phyloP scores from a whole-genome alignment of 352 stramenopile genomes.

The Globisporangium ultimum region DNA sequence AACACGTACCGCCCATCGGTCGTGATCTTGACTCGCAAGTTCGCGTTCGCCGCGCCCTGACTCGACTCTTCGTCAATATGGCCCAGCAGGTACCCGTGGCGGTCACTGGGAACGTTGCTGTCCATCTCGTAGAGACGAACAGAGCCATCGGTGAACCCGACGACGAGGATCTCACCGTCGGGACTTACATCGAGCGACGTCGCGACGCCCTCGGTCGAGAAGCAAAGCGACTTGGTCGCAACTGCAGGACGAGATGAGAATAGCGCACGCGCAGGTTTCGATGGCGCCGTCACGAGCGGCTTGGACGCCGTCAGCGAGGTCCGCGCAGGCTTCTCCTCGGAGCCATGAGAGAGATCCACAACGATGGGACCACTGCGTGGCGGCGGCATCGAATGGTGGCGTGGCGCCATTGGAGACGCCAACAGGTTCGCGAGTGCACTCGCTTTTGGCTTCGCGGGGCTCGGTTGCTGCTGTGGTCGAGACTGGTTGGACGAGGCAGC shows the following conservation, averaged over 20 bases:
- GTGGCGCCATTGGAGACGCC: constrained; percentile 13
- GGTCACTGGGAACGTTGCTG: constrained; percentile 77
- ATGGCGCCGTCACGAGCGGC: constrained; percentile 6
- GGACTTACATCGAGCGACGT: constrained; percentile 74
- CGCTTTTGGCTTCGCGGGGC: constrained; percentile 7
- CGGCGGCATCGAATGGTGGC: constrained; percentile 2
- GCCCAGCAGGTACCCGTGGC: constrained; percentile 72
- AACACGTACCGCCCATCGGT: constrained; percentile 79
- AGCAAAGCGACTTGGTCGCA: constrained; percentile 73
- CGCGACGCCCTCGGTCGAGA: constrained; percentile 70
- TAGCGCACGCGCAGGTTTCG: constrained; percentile 50
- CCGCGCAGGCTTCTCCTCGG: constrained; percentile 12
- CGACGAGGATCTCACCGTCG: constrained; percentile 80
- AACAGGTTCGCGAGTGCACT: constrained; percentile 8
- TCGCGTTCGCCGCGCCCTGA: constrained; percentile 37
- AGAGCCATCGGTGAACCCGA: constrained; percentile 75
- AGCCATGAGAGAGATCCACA: constrained; percentile 25
- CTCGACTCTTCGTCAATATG: constrained; percentile 79
- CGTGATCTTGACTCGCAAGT: constrained; percentile 77
- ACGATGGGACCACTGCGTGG: constrained; percentile 28
- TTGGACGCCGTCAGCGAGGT: constrained; percentile 36
- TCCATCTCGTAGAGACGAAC: constrained; percentile 84
- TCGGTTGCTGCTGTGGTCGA: constrained; percentile 5
- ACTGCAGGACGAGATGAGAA: constrained; percentile 39
- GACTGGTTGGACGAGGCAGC: not conserved